Base-by-base conservation (phyloP, 2,329 filamentous ascomycete genomes). In the Simplicillium sp. region DNA sequence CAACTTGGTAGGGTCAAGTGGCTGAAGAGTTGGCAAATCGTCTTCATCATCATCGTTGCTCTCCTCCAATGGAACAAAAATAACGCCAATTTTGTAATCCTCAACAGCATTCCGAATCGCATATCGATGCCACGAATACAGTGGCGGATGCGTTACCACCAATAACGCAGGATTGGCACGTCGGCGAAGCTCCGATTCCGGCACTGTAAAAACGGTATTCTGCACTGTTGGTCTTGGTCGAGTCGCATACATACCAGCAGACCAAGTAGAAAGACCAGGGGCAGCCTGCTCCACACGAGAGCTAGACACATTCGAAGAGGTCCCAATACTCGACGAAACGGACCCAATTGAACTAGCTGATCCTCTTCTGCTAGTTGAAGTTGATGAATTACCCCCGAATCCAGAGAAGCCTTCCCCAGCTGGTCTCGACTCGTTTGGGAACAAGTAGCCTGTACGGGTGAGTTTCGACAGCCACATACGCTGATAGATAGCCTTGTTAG, bases 381-480 rank as follows among this genome's bases (percentile, higher is more conserved):
- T 44, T 16, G 50, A 51, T n/a, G n/a, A n/a, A n/a, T n/a, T n/a
- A 14, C 51, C 53, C 11, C 56, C 54, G 37, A 57, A 58, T 1
- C 53, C 55, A n/a, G 50, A 50, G 46, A 55, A 58, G 3, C 50
- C 53, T 14, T 53, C 50, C 13, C 38, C 52, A 3, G 55, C 55
- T 6, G 56, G 50, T 12, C 52, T 41, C 1, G 55, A 58, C 38
- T 55, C 55, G 14, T 58, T 55, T 6, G 56, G 56, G 38, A 58
- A 58, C 18, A 58, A 41, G 11, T 49, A 44, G 1, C 56, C 56
- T 0, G 56, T 58, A 4, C 56, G 36, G 3, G 51, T 58, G 54
- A 58, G 51, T 39, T 55, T 57, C 4, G 50, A 50, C 7, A 58
- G 48, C 56, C 55, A 58, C 53, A 58, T 57, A 31, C 55, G 50